Base-by-base conservation (phyloP, 2,329 filamentous ascomycete species). In the Bimuria novae-zelandiae region DNA sequence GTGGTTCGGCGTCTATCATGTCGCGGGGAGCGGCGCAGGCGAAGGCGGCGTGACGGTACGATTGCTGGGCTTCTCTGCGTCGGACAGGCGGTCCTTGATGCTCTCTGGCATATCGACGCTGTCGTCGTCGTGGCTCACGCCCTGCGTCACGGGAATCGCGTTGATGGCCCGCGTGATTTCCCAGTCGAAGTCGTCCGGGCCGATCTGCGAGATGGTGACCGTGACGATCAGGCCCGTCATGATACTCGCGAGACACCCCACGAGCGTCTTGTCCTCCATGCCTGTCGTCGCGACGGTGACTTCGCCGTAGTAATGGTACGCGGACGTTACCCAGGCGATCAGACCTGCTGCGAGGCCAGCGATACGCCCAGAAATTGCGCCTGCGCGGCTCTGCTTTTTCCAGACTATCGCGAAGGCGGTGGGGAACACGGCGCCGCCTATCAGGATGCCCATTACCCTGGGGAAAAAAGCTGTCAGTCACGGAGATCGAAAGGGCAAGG, bases 351-450 rank as follows among this genome's bases (percentile, higher is more conserved):
- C 58, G 0, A 76, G 60, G 3, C 74, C 74, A 17, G 48, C 50
- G 2, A 75, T 35, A 35, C 69, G 68, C 1, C 69, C 67, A 7
- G 63, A 65, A 17, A 74, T 71, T 7, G 74, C 73, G 4, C 63
- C 73, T 1, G 60, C 51, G 33, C 60, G 63, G 2, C 55, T 62
- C 49, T 76, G 73, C 22, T 67, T 67, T 25, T 62, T 63, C 75
- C 74, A 76, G 35, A 63, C 64, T 27, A 76, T 70, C 3, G 71
- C 56, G 23, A 76, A 74, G 1, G 71, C 69, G 2, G 69, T 57
- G 1, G 72, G 72, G 43, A 79, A 75, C 6, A 77, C 73, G 1
- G 74, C 76, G 6, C 73, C 73, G 5, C 75, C 74, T 7, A 79
- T 77, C 0, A 77, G 63, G 12, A 77, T 65, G 23, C 73, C 76